Evolutionary conservation across 495 filamentous ascomycete genomes (phyloP), one percentile per base, ranked within the genome.

Genomic region (Usnea hakonensis): DNA sequence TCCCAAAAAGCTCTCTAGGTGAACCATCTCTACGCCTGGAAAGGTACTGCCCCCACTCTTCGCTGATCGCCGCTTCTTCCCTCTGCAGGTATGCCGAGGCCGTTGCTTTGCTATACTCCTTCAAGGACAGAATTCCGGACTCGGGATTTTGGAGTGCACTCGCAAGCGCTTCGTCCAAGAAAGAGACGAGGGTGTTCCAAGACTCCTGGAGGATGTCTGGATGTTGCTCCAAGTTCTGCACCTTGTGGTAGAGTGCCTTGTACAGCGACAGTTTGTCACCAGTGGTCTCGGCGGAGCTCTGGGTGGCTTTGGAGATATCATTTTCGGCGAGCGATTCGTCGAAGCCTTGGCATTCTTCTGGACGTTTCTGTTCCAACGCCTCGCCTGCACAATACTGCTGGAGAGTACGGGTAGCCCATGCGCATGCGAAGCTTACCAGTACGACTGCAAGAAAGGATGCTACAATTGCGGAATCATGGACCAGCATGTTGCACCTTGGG

Each of bases 201-300:
- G 67, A 68, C 30, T 61, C 56, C 17, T 68, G 62, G 17, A 79
- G 53, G 33, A 71, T 64, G 30, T 76, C 71, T 11, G 71, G 70
- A 44, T 69, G 70, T 46, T 68, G 59, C 59, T 78, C 73, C 23
- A 78, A 66, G 63, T 78, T 74, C 56, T 77, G 76, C 16, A 78
- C 65, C 53, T 73, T 69, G 63, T 70, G 70, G 64, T 78, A 78
- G 13, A 79, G 70, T 9, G 65, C 61, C 65, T 74, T 69, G 62
- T 69, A 68, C 26, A 62, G 55, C 55, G 62, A 58, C 38, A 68
- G 19, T 37, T 66, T 63, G n/a, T n/a, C n/a, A n/a, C n/a, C n/a
- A n/a, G n/a, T n/a, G n/a, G n/a, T n/a, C n/a, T n/a, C n/a, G n/a
- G n/a, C n/a, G n/a, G n/a, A n/a, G n/a, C n/a, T n/a, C n/a, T n/a